Evolutionary conservation across 2,329 filamentous ascomycete genomes (phyloP), one percentile per base, ranked within the genome.

Genomic region (Aspergillus sp.): DNA sequence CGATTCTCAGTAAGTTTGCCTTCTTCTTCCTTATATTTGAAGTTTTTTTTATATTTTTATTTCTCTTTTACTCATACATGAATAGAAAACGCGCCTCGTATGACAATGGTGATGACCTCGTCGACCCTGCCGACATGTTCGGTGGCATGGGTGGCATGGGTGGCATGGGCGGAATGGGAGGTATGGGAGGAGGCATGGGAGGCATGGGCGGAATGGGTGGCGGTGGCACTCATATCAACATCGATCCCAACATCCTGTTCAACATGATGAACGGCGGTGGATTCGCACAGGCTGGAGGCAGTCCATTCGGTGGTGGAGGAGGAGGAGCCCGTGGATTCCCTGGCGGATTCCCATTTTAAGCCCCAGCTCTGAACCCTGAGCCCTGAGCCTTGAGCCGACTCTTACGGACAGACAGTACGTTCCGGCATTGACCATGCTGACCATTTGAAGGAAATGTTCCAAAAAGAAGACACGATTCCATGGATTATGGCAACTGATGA

Each of bases 81-180:
- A 19, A 19, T 51, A 88, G 85, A 69, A 97, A 95, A 74, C 84
- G 88, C 57, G 85, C 86, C 54, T 78, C 86, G 45, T 98, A 94
- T 64, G 91, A 98, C 64, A 93, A 85, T 56, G 93, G 93, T 34
- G 88, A 93, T 49, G 91, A 98, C 65, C 79, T 96, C 29, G 78
- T 93, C 48, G 91, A 96, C 63, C 86, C 88, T 3, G 78, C 82
- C 44, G 90, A 96, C 61, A 90, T 91, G 80, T 93, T 91, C 58
- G 78, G 78, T 47, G 76, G 66, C 29, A 67, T 70, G 36, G 58
- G 58, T 45, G 77, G 79, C 30, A 68, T 58, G 77, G 78, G 66
- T 8, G 68, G 65, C 5, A 69, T 73, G 64, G 80, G 80, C 39
- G 83, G 81, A 38, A 81, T 82, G 72, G 73, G 72, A 35, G 77